Conservation (phyloP, 1,284 basidiomycete species). For the Heimioporus retisporus region DNA sequence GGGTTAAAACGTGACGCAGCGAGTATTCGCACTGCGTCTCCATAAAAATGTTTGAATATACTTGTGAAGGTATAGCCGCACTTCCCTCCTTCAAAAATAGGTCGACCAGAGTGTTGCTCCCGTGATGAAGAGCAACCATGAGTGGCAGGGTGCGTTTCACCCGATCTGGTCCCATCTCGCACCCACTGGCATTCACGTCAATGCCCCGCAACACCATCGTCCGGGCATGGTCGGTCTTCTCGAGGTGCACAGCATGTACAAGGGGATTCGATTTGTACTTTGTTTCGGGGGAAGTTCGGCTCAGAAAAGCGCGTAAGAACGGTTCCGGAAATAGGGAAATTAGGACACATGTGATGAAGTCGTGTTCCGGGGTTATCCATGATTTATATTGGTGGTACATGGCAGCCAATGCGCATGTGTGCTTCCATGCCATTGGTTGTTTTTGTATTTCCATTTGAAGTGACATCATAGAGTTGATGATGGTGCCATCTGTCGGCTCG, state of each 20-base stretch:
- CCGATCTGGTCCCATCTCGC: not conserved
- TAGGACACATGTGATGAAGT: slow-evolving; percentile 17
- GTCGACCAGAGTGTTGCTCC: not conserved
- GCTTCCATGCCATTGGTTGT: slow-evolving; percentile 7
- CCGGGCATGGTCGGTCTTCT: slow-evolving; percentile 11
- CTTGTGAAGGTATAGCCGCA: not conserved
- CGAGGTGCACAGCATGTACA: slow-evolving; percentile 8
- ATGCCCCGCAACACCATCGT: not conserved
- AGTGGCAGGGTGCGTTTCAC: not conserved
- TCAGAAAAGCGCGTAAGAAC: slow-evolving; percentile 9
- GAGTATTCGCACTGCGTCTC: too few relatives aligned
- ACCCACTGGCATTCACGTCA: slow-evolving; percentile 8
- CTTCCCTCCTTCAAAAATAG: not conserved
- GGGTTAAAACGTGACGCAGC: too few relatives aligned
- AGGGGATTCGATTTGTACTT: slow-evolving; percentile 10
- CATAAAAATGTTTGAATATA: not conserved
- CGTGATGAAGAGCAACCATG: slow-evolving; percentile 2
- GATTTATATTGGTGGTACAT: too few relatives aligned
- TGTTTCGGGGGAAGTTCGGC: not conserved
- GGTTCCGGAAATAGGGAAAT: slow-evolving; percentile 3
- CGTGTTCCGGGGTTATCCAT: slow-evolving; percentile 12
- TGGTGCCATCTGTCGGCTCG: not conserved
- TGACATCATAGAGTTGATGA: not conserved
- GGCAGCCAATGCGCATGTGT: slow-evolving; percentile 13
- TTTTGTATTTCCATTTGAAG: slow-evolving; percentile 11